Percentiles rank a stretch among this genome's conserved stretches.
These are phyloP conservation scores for Pachyrhizus erosus DNA, from an alignment of 306 rosid species.

Conservation along the genomic window DNA sequence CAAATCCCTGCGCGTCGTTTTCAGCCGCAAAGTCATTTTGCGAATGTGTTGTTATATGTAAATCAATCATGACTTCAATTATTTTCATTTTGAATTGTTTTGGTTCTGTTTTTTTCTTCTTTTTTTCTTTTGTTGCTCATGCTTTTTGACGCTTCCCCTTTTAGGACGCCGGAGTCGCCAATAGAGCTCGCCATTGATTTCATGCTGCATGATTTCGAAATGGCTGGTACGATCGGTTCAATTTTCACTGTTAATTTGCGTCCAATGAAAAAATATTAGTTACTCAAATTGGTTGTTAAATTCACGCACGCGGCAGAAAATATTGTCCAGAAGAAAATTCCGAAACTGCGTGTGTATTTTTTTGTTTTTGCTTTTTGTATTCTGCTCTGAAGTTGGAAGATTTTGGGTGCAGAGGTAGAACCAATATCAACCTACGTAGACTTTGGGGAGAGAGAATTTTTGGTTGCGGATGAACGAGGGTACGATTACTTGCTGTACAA, in stretches of 20 bases:
- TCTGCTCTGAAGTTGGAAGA: constrained; percentile 29
- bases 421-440: constrained; percentile 87
- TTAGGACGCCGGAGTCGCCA: constrained; percentile 73
- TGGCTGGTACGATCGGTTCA: constrained; percentile 75
- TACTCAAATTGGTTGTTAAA: background rate
- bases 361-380: background rate
- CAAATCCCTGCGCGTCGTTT: constrained; percentile 26
- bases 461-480: constrained; percentile 96
- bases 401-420: constrained; percentile 75
- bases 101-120: background rate
- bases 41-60: constrained; percentile 16
- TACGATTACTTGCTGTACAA: constrained; percentile 78
- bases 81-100: constrained; percentile 33
- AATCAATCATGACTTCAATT: constrained; percentile 37
- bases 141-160: constrained; percentile 10
- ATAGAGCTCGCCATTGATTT: constrained; percentile 91
- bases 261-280: background rate
- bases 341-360: background rate
- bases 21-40: constrained; percentile 42
- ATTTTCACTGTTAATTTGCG: constrained; percentile 26
- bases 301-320: background rate
- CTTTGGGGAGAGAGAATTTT: constrained; percentile 83
- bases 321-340: background rate
- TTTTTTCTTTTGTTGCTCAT: background rate
- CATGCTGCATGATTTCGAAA: constrained; percentile 92